Evolutionary conservation across 352 stramenopile species (phyloP).

Genomic region (Phytophthora gonapodyides): DNA sequence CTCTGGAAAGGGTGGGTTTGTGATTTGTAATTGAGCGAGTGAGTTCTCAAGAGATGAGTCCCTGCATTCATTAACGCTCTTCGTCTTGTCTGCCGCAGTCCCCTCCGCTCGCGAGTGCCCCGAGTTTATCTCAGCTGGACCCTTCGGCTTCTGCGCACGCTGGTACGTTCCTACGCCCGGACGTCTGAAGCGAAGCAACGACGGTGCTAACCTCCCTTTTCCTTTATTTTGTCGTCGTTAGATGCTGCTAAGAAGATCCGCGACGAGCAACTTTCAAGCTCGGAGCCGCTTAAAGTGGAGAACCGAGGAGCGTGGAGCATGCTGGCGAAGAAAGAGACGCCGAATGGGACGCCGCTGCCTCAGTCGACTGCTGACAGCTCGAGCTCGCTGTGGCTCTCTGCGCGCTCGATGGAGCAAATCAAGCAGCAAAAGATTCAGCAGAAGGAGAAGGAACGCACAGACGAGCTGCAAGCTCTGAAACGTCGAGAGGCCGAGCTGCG

Average conservation of each 20-base stretch:
- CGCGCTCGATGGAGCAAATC: conserved; percentile 85
- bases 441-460: conserved; percentile 74
- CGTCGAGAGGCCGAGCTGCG: conserved; percentile 65
- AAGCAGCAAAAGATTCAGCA: conserved; percentile 89
- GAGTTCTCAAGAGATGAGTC: conserved; percentile 42
- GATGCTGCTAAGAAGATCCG: conserved; percentile 82
- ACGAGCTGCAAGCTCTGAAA: conserved; percentile 74
- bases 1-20: conserved; percentile 87
- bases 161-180: conserved; percentile 41
- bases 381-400: conserved; percentile 84
- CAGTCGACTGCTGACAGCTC: conserved; percentile 63
- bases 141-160: conserved; percentile 42
- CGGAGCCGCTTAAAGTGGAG: conserved; percentile 77
- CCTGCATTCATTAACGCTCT: conserved; percentile 39
- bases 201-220: conserved; percentile 14
- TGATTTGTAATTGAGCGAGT: conserved; percentile 56
- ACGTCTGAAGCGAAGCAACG: background rate
- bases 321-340: conserved; percentile 78
- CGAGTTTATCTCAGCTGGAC: conserved; percentile 53
- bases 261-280: conserved; percentile 56
- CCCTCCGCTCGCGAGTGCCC: conserved; percentile 58
- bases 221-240: conserved; percentile 12
- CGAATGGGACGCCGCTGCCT: conserved; percentile 55
- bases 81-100: conserved; percentile 47
- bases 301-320: conserved; percentile 86